Conservation (phyloP, 2,329 filamentous ascomycete genomes). For the Penicillium sp. region DNA sequence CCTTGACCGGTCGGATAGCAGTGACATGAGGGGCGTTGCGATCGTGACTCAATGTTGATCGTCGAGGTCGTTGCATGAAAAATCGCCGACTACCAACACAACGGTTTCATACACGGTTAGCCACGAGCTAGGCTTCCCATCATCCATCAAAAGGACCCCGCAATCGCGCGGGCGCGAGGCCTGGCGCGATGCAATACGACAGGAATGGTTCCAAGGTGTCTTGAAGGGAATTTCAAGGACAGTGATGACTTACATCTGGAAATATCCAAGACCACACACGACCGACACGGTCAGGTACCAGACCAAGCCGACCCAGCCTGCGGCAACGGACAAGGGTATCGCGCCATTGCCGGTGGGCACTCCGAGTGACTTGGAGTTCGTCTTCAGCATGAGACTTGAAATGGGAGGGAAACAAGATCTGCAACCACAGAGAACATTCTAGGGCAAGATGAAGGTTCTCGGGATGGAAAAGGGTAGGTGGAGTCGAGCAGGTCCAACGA, state of each 20-base stretch:
- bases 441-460: constrained; percentile 2
- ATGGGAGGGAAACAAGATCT: not conserved
- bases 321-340: constrained; percentile 34
- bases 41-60: constrained; percentile 35
- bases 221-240: not conserved
- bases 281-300: constrained; percentile 53
- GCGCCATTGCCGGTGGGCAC: constrained; percentile 25
- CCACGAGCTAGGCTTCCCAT: not conserved
- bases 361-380: constrained; percentile 19
- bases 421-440: constrained; percentile 14
- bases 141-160: not conserved
- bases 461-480: not conserved
- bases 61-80: constrained; percentile 44
- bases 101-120: not conserved
- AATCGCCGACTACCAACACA: constrained; percentile 46
- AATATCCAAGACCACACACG: constrained; percentile 54
- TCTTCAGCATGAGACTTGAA: constrained; percentile 26
- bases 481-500: not conserved
- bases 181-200: not conserved
- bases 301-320: constrained; percentile 44
- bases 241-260: constrained; percentile 48
- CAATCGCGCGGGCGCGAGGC: not conserved
- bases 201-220: not conserved
- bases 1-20: constrained; percentile 87
- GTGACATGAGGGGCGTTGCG: constrained; percentile 71